Conservation (phyloP, 208 protist species). For the Naegleria fowleri region DNA sequence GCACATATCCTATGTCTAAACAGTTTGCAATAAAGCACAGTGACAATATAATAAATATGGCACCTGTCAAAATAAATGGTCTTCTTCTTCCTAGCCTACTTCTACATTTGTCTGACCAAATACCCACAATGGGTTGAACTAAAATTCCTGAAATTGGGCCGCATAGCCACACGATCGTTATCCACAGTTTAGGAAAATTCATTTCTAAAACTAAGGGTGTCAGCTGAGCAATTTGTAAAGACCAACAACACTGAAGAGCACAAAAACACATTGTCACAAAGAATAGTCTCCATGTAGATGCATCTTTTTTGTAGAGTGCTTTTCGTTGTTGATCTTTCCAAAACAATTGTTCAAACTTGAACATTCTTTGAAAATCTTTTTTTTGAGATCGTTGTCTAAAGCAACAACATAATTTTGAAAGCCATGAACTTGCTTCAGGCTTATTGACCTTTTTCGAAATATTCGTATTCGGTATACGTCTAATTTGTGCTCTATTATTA, state of each 20-base stretch:
- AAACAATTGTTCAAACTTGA: too few species aligned
- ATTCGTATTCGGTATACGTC: too few species aligned
- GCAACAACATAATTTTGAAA: neutral
- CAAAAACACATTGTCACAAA: slow-evolving; percentile 20
- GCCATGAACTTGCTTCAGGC: neutral
- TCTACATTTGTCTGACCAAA: slow-evolving; percentile 11
- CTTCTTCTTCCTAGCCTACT: slow-evolving; percentile 21
- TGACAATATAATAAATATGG: slow-evolving; percentile 22
- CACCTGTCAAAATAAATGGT: slow-evolving; percentile 30
- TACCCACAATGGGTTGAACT: slow-evolving; percentile 29
- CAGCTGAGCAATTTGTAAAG: slow-evolving; percentile 22
- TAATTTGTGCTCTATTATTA: neutral
- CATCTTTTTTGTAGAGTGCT: neutral
- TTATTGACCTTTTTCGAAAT: neutral
- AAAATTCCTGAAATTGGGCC: slow-evolving; percentile 27
- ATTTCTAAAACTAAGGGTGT: slow-evolving; percentile 22
- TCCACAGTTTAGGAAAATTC: slow-evolving; percentile 2
- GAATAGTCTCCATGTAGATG: neutral
- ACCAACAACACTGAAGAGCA: slow-evolving; percentile 18
- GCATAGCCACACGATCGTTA: slow-evolving; percentile 29
- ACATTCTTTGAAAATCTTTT: neutral
- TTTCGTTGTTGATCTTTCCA: too few species aligned
- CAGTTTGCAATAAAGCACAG: slow-evolving; percentile 22
- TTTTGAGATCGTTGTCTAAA: neutral
- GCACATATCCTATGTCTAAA: neutral